A percentile compares a stretch with the other conserved stretches of the same genome.
Evolutionary conservation across 352 stramenopile genomes (phyloP).

Genomic region (Phytophthora nicotianae): DNA sequence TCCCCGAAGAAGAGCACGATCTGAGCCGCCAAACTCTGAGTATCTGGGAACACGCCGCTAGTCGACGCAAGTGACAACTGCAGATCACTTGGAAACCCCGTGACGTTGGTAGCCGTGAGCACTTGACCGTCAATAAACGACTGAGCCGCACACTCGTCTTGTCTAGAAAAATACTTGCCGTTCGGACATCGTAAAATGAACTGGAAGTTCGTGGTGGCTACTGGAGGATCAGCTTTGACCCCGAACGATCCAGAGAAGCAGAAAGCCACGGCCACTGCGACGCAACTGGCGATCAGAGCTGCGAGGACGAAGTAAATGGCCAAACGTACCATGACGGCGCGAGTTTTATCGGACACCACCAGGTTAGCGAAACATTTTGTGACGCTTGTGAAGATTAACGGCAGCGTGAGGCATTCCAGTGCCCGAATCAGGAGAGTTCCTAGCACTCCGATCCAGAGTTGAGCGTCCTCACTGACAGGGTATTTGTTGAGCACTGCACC

Average conservation of each 20-base stretch:
- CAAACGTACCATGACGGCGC: constrained; percentile 51
- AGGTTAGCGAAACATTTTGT: constrained; percentile 66
- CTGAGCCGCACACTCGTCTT: constrained; percentile 31
- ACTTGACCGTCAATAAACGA: constrained; percentile 36
- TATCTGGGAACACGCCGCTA: constrained; percentile 38
- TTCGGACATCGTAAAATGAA: constrained; percentile 64
- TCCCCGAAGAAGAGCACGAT: constrained; percentile 60
- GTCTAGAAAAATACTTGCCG: constrained; percentile 43
- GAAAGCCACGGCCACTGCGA: constrained; percentile 46
- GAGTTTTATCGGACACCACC: constrained; percentile 56
- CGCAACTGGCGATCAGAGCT: constrained; percentile 45
- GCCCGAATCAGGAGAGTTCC: constrained; percentile 42
- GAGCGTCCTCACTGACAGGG: constrained; percentile 21
- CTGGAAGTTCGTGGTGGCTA: constrained; percentile 26
- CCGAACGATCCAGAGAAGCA: constrained; percentile 37
- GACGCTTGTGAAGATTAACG: constrained; percentile 76
- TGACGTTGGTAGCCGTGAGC: constrained; percentile 54
- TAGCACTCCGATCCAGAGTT: constrained; percentile 50
- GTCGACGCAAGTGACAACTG: constrained; percentile 31
- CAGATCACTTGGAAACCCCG: constrained; percentile 38
- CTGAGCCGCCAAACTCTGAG: constrained; percentile 43
- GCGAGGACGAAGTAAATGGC: constrained; percentile 49
- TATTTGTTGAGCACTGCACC: constrained; percentile 46
- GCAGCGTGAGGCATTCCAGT: constrained; percentile 62
- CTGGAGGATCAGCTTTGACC: constrained; percentile 15